Evolutionary conservation across 306 rosid species (phyloP).

Genomic region (Malus asiatica): DNA sequence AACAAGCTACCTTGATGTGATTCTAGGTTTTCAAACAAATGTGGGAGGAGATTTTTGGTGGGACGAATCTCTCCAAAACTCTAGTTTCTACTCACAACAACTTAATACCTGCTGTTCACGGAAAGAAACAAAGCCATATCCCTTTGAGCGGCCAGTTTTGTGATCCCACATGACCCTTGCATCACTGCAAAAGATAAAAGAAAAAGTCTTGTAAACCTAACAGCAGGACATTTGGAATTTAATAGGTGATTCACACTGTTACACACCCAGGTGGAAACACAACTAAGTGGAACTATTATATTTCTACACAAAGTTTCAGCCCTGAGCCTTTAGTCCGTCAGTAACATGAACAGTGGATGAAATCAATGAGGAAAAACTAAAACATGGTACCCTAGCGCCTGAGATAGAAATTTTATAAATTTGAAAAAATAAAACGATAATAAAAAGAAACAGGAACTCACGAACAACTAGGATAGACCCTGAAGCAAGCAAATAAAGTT

Average conservation of each 20-base stretch:
- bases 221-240: neutral
- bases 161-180: conserved; percentile 97
- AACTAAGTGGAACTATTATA: neutral
- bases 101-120: conserved; percentile 62
- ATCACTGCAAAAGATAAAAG: conserved; percentile 42
- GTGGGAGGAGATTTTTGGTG: neutral
- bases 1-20: neutral
- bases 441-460: conserved; percentile 35
- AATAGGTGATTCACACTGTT: neutral
- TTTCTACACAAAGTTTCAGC: conserved; percentile 21
- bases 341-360: neutral
- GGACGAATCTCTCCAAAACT: conserved; percentile 7
- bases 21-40: neutral
- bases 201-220: conserved; percentile 26
- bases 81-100: conserved; percentile 5
- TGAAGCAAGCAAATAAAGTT: conserved; percentile 70
- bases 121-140: conserved; percentile 84
- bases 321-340: conserved; percentile 14
- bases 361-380: conserved; percentile 12
- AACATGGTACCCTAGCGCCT: conserved; percentile 14
- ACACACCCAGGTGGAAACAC: neutral
- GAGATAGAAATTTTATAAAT: conserved; percentile 9
- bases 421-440: neutral
- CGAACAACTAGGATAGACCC: conserved; percentile 74
- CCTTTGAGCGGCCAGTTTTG: conserved; percentile 82